phyloP scores from a whole-genome alignment of 2,329 filamentous ascomycete species.

The Neonectria ditissima region DNA sequence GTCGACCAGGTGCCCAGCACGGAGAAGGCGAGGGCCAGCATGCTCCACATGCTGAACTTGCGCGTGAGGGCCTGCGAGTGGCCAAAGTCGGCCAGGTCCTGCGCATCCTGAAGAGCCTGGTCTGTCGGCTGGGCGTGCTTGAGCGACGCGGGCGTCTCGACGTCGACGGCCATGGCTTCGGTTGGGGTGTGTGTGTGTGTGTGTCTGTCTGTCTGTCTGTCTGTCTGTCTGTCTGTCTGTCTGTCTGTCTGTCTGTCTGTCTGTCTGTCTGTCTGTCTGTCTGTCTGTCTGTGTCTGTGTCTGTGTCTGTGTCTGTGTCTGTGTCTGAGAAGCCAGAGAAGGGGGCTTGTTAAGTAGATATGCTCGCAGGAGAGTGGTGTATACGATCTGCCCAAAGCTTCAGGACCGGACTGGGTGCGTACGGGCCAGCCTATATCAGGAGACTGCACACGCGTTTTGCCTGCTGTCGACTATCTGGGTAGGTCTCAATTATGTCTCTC shows the following conservation, averaged over 20 bases:
- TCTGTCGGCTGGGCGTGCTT: slow-evolving; percentile 38
- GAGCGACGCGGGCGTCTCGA: slow-evolving; percentile 41
- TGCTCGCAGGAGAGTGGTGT: neutral
- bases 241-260: no score
- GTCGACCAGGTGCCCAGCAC: slow-evolving; percentile 70
- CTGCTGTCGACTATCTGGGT: neutral
- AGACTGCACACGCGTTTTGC: slow-evolving; percentile 18
- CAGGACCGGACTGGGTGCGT: slow-evolving; percentile 15
- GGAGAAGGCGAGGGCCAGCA: slow-evolving; percentile 68
- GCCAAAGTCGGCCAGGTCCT: slow-evolving; percentile 56
- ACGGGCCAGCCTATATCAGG: slow-evolving; percentile 25
- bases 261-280: no score
- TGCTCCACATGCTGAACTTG: slow-evolving; percentile 67
- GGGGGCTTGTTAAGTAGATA: slow-evolving; percentile 18
- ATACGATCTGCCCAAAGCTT: neutral
- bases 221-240: no score
- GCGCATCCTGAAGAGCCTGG: slow-evolving; percentile 51
- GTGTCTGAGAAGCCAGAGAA: no score
- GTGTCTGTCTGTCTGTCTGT: no score
- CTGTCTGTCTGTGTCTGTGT: no score
- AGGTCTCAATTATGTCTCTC: neutral
- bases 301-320: no score
- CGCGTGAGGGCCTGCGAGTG: slow-evolving; percentile 54
- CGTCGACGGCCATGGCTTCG: slow-evolving; percentile 39
- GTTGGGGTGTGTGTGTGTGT: no score